Evolutionary conservation across 1,139 yeast species (phyloP).

Genomic region (Suhomyces taliae): DNA sequence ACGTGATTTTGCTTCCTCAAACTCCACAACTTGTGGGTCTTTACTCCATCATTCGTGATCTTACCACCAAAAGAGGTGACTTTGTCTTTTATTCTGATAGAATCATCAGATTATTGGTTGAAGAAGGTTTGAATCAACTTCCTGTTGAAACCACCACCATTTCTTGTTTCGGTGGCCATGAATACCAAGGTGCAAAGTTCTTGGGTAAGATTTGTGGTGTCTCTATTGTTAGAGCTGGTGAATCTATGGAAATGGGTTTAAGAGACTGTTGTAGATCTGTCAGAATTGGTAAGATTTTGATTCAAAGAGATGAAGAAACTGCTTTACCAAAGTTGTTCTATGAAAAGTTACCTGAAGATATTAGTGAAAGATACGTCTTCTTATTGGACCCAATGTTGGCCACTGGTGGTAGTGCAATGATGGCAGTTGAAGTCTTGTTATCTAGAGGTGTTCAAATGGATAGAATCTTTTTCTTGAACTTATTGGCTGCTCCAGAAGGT

Average conservation of each 20-base stretch:
- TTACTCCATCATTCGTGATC: slow-evolving; percentile 86
- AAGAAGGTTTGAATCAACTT: slow-evolving; percentile 88
- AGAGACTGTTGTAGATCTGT: slow-evolving; percentile 95
- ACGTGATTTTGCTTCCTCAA: slow-evolving; percentile 76
- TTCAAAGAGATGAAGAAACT: slow-evolving; percentile 96
- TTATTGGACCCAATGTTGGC: slow-evolving; percentile 96
- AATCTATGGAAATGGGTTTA: slow-evolving; percentile 96
- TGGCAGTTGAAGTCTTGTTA: slow-evolving; percentile 91
- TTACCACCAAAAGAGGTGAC: slow-evolving; percentile 77
- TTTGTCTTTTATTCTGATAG: slow-evolving; percentile 94
- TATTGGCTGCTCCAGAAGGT: slow-evolving; percentile 95
- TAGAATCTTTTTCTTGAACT: slow-evolving; percentile 82
- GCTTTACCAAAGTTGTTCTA: slow-evolving; percentile 75
- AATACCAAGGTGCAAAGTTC: slow-evolving; percentile 77
- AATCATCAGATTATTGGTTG: slow-evolving; percentile 87
- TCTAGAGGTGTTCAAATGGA: slow-evolving; percentile 85
- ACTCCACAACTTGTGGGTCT: slow-evolving; percentile 87
- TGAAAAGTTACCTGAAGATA: slow-evolving; percentile 91
- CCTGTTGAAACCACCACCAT: slow-evolving; percentile 74
- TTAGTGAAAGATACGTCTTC: slow-evolving; percentile 82
- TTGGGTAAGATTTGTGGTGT: slow-evolving; percentile 96
- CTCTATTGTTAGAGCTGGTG: slow-evolving; percentile 96
- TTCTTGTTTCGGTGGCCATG: slow-evolving; percentile 73
- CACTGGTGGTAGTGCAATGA: slow-evolving; percentile 96
- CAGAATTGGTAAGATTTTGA: slow-evolving; percentile 90